Base-by-base conservation (phyloP, 768 basidiomycete genomes). In the Boletus rufocinnamomeus region DNA sequence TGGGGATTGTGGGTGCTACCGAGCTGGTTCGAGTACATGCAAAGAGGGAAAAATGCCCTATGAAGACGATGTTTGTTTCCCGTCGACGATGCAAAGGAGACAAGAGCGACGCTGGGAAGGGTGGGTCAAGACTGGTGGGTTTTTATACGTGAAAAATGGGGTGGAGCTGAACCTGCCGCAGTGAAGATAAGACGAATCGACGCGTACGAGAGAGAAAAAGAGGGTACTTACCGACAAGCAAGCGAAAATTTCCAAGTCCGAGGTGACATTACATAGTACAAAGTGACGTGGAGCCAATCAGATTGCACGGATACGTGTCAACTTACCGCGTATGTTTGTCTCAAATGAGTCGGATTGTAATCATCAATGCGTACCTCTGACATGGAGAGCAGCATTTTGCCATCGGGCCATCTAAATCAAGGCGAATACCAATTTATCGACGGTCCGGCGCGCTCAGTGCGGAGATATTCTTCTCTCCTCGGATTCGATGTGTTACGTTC, bases 11-110 rank as follows among this genome's bases (percentile, higher is more conserved):
- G 93, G 65, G 85, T 80, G 76, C 88, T 91, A 76, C 88, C 87
- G 66, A 95, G 89, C 75, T 88, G 87, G 90, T 95, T 95, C 64
- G 90, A 92, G 91, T 88, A 96, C 93, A 95, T 95, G 84, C 89
- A 92, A 80, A 66, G 71, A 69, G 69, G 77, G 78, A 74, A 79
- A 13, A 72, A 58, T 52, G 64, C 72, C 62, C 69, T 58, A 58
- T 52, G 64, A 55, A 58, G 54, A 60, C 40, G 59, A 59, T 45
- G 61, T 56, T 17, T 3, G 35, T 35, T 45, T 21, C 27, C 38
- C 23, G 45, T 47, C 46, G 27, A 57, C 35, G 34, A 52, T 35
- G 25, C 13, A n/a, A 4, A 43, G 34, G 49, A 30, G 4, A 41
- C 8, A 30, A 9, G 8, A 44, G 19, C 16, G 25, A 35, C 13